Percentiles rank a stretch among this genome's conserved stretches.
These are phyloP conservation scores for Glonium stellatum DNA, from an alignment of 495 filamentous ascomycete genomes.

Conservation along the genomic window DNA sequence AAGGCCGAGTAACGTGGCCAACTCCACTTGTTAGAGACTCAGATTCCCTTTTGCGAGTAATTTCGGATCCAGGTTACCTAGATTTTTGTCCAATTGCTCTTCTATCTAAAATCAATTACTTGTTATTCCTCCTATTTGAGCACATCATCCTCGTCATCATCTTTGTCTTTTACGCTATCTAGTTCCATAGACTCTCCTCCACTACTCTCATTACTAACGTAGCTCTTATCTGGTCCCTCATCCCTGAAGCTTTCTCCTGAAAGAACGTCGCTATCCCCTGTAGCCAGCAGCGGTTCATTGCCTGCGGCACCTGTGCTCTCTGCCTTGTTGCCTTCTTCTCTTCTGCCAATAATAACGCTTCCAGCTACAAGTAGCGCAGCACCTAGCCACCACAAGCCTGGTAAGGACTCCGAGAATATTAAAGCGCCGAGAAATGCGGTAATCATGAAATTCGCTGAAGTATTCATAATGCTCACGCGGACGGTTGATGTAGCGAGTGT, in stretches of 20 bases:
- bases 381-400: slow-evolving; percentile 81
- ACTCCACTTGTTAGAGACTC: too few relatives aligned
- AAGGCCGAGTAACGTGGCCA: too few relatives aligned
- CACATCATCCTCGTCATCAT: slow-evolving; percentile 20
- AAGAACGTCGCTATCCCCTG: not conserved
- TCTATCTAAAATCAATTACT: too few relatives aligned
- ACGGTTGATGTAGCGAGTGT: slow-evolving; percentile 76
- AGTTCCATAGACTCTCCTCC: slow-evolving; percentile 14
- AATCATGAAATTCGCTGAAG: slow-evolving; percentile 82
- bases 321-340: slow-evolving; percentile 52
- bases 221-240: slow-evolving; percentile 4
- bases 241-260: not conserved
- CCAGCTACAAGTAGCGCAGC: slow-evolving; percentile 78
- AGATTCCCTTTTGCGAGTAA: too few relatives aligned
- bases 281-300: slow-evolving; percentile 17
- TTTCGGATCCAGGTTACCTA: too few relatives aligned
- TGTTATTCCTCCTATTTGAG: slow-evolving; percentile 12
- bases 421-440: slow-evolving; percentile 77
- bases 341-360: slow-evolving; percentile 81
- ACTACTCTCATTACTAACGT: slow-evolving; percentile 6
- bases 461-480: slow-evolving; percentile 89
- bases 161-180: slow-evolving; percentile 16
- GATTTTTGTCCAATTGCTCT: too few relatives aligned
- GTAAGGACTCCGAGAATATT: slow-evolving; percentile 65
- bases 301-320: slow-evolving; percentile 9